Conservation (phyloP, 2,329 filamentous ascomycete genomes). For the Myriosclerotinia curreyana region DNA sequence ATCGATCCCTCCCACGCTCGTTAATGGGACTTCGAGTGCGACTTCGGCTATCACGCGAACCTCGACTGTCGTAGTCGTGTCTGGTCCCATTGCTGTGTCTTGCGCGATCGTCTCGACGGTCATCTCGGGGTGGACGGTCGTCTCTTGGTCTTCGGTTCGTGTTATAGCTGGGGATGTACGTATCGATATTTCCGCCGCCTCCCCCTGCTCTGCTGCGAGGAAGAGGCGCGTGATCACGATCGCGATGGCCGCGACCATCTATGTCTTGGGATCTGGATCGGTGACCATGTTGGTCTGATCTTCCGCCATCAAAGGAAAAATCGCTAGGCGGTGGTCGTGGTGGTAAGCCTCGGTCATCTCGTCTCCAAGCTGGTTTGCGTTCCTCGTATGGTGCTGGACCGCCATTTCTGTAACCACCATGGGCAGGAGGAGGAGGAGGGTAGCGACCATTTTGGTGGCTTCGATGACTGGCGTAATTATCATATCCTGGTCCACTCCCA, state of each 20-base stretch:
- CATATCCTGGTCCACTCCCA: conserved; percentile 32
- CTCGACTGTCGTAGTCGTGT: conserved; percentile 44
- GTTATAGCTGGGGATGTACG: conserved; percentile 50
- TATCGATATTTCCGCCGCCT: conserved; percentile 43
- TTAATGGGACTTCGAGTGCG: conserved; percentile 47
- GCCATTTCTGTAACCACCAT: conserved; percentile 34
- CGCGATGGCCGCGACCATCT: conserved; percentile 30
- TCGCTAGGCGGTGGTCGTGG: conserved; percentile 36
- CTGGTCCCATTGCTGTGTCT: conserved; percentile 41
- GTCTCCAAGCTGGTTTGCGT: conserved; percentile 39
- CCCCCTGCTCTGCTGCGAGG: conserved; percentile 29
- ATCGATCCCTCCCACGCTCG: conserved; percentile 43
- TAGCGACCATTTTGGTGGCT: conserved; percentile 18
- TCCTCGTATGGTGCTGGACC: conserved; percentile 34
- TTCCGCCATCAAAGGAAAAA: conserved; percentile 34
- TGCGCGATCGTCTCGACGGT: conserved; percentile 35
- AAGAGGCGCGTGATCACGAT: conserved; percentile 21
- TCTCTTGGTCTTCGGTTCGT: conserved; percentile 41
- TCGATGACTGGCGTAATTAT: conserved; percentile 33
- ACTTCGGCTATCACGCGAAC: conserved; percentile 40
- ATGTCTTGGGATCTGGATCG: conserved; percentile 44
- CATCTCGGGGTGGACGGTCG: conserved; percentile 43
- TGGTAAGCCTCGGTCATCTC: conserved; percentile 35
- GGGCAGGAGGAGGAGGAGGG: conserved; percentile 29
- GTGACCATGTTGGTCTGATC: conserved; percentile 42